Evolutionary conservation across 768 basidiomycete species (phyloP).

Genomic region (Vararia minispora): DNA sequence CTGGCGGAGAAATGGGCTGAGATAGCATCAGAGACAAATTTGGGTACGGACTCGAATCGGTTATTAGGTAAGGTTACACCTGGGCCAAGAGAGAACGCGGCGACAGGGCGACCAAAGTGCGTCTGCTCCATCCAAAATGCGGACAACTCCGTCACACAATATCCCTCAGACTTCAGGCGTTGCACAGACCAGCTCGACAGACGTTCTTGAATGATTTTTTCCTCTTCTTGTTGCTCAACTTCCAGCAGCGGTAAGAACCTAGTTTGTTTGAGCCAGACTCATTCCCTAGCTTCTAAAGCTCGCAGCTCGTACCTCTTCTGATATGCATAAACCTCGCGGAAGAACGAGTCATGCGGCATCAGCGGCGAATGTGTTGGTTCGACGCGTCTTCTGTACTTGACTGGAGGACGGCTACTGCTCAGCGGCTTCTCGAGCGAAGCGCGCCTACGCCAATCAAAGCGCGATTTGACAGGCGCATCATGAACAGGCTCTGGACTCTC

Average conservation of each 20-base stretch:
- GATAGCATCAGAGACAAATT: conserved; percentile 4
- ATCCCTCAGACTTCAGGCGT: conserved; percentile 57
- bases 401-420: conserved; percentile 7
- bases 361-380: conserved; percentile 24
- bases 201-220: conserved; percentile 47
- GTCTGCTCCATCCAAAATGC: conserved; percentile 62
- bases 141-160: conserved; percentile 51
- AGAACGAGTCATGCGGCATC: conserved; percentile 29
- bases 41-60: conserved; percentile 51
- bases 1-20: conserved; percentile 24
- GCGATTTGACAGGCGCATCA: too few species aligned
- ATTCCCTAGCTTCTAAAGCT: not conserved
- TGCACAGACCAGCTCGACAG: conserved; percentile 56
- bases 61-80: conserved; percentile 53
- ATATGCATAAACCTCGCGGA: conserved; percentile 43
- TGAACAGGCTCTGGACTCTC: too few species aligned
- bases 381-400: conserved; percentile 26
- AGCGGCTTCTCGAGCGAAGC: too few species aligned
- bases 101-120: conserved; percentile 54
- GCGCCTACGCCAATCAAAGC: too few species aligned
- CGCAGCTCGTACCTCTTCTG: conserved; percentile 34
- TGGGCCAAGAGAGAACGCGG: conserved; percentile 53
- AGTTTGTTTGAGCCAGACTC: not conserved
- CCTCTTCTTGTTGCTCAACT: conserved; percentile 56
- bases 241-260: conserved; percentile 39